These are phyloP conservation scores for Boletus bicolor DNA, from an alignment of 768 basidiomycete species.

Conservation along the genomic window DNA sequence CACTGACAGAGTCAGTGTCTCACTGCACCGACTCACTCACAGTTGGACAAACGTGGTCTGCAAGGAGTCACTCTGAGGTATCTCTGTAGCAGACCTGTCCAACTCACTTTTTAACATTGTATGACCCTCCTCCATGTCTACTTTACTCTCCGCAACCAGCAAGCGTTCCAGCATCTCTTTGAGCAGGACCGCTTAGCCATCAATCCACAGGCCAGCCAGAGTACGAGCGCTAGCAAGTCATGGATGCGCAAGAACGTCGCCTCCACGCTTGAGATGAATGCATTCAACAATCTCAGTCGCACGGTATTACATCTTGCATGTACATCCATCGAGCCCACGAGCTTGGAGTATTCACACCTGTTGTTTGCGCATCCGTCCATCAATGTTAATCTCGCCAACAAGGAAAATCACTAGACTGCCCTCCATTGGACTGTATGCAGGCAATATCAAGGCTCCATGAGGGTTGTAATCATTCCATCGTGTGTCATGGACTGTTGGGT, in stretches of 20 bases:
- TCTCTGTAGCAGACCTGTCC: constrained; percentile 22
- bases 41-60: constrained; percentile 23
- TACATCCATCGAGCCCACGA: constrained; percentile 52
- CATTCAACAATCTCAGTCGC: constrained; percentile 65
- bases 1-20: constrained; percentile 8
- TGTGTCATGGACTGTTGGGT: constrained; percentile 5
- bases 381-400: constrained; percentile 76
- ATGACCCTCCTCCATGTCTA: constrained; percentile 70
- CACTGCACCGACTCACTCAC: constrained; percentile 10
- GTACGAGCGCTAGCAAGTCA: constrained; percentile 53
- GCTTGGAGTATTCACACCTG: constrained; percentile 73
- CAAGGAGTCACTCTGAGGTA: constrained; percentile 22
- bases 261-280: constrained; percentile 57
- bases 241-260: constrained; percentile 49
- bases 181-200: too few relatives aligned
- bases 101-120: constrained; percentile 30
- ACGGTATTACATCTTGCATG: constrained; percentile 84
- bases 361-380: constrained; percentile 72
- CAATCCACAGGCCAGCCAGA: constrained; percentile 24
- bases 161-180: too few relatives aligned
- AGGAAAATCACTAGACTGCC: constrained; percentile 88
- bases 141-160: too few relatives aligned
- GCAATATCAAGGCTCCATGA: constrained; percentile 69
- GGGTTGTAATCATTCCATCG: constrained; percentile 23
- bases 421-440: constrained; percentile 79